Base-by-base conservation (phyloP, 208 protist genomes). In the Crithidia expoeki region DNA sequence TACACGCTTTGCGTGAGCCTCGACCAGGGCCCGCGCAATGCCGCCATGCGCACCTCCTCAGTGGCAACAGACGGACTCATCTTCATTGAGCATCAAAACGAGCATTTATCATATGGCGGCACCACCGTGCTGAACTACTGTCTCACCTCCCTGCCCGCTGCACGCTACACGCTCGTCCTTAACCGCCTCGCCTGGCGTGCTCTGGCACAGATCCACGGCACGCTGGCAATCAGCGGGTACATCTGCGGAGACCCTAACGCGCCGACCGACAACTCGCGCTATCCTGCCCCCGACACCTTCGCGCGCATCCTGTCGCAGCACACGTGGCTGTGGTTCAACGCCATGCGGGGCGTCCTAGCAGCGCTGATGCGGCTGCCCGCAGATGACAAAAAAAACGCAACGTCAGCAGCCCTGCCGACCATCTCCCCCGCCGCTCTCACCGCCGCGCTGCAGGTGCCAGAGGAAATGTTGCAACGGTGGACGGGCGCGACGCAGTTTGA, bases 1-100 rank as follows among this genome's bases (percentile, higher is more conserved):
- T 93, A 89, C 73, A 28, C 67, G 6, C 57, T 80, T 21, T 74
- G 74, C 58, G 58, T 70, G 36, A 27, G 36, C n/a, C n/a, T 55
- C 25, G 65, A 79, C 44, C 67, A 62, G 53, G 58, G 61, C 51
- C 61, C 42, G 28, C 53, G 53, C 36, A 71, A 61, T 40, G 21
- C 32, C 3, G 40, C 49, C 40, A 3, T 56, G 25, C 38, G 51
- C 23, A 53, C 40, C 23, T 61, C 65, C 14, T 51, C 55, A 19
- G 60, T 56, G 30, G 60, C 27, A 1, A 44, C 46, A 2, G 72
- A 77, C 36, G 76, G 66, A 4, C 56, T 74, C 11, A 52, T 82
- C 10, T 71, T 76, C 65, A 53, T 76, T 21, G 47, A 61, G 30
- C 72, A 76, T 40, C 62, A 76, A n/a, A 55, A 50, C 6, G 14